Conservation (phyloP, 257 asterid species). For the Forsythia viridissima region DNA sequence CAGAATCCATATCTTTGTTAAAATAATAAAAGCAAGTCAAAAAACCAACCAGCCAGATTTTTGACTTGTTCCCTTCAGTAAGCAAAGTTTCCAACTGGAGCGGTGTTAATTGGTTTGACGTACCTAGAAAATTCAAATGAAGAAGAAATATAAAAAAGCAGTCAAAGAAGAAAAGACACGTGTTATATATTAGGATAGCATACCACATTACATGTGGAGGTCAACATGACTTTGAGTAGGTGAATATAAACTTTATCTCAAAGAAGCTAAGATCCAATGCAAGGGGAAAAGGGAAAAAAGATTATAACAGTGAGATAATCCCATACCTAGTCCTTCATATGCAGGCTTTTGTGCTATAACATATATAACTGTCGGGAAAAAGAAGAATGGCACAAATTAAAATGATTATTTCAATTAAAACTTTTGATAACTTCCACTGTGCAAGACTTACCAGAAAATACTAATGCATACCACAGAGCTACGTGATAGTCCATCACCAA, state of each 20-base stretch:
- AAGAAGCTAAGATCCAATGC: not conserved
- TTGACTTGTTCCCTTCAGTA: conserved; percentile 81
- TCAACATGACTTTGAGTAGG: conserved; percentile 12
- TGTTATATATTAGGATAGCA: not conserved
- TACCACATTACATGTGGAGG: not conserved
- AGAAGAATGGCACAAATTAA: conserved; percentile 11
- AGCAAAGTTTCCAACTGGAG: conserved; percentile 85
- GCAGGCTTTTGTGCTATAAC: conserved; percentile 78
- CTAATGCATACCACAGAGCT: conserved; percentile 83
- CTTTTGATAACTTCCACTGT: conserved; percentile 1
- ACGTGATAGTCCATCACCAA: conserved; percentile 84
- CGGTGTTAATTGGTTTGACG: conserved; percentile 78
- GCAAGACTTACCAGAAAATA: conserved; percentile 66
- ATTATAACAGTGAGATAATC: conserved; percentile 6
- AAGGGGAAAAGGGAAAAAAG: not conserved
- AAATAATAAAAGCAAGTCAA: conserved; percentile 36
- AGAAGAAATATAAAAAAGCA: conserved; percentile 7
- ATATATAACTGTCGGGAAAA: conserved; percentile 64
- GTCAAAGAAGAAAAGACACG: conserved; percentile 3
- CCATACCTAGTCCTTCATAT: conserved; percentile 62
- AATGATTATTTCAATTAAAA: not conserved
- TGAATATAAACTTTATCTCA: conserved; percentile 4
- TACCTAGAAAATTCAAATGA: conserved; percentile 47
- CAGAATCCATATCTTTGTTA: conserved; percentile 1
- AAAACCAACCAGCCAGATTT: conserved; percentile 93